phyloP scores from a whole-genome alignment of 202 grass and related monocot species.

The Digitaria exilis region DNA sequence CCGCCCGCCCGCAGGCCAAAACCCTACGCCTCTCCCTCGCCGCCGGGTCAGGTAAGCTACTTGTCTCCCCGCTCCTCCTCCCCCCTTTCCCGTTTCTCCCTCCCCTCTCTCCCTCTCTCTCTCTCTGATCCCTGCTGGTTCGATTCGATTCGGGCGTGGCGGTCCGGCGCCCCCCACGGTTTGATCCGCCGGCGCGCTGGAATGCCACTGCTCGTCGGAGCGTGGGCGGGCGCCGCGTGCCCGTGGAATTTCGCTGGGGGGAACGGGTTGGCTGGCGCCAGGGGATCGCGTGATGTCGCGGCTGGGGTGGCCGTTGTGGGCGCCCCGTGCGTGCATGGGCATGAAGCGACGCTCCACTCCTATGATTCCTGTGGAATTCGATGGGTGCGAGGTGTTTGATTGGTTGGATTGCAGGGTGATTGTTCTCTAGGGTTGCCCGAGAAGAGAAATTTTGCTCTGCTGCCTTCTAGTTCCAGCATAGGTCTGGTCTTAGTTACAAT shows the following conservation, averaged over 20 bases:
- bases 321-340: background rate
- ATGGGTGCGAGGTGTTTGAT: background rate
- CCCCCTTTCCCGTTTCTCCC: too few species aligned
- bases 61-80: background rate
- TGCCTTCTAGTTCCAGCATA: background rate
- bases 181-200: slow-evolving; percentile 33
- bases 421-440: slow-evolving; percentile 2
- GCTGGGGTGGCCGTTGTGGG: background rate
- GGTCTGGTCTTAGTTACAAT: slow-evolving; percentile 2
- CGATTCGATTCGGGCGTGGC: slow-evolving; percentile 27
- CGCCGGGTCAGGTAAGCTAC: slow-evolving; percentile 37
- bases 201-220: slow-evolving; percentile 34
- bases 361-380: slow-evolving; percentile 18
- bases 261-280: background rate
- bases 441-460: background rate
- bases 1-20: slow-evolving; percentile 41
- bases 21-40: slow-evolving; percentile 41
- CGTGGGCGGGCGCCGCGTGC: background rate
- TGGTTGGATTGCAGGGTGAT: background rate
- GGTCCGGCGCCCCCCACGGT: background rate
- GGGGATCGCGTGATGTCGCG: slow-evolving; percentile 33
- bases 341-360: background rate
- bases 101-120: background rate
- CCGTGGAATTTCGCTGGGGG: slow-evolving; percentile 31
- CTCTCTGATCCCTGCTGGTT: slow-evolving; percentile 27